Evolutionary conservation across 1,284 basidiomycete genomes (phyloP), one percentile per base, ranked within the genome.

Genomic region (Schizopora paradoxa): DNA sequence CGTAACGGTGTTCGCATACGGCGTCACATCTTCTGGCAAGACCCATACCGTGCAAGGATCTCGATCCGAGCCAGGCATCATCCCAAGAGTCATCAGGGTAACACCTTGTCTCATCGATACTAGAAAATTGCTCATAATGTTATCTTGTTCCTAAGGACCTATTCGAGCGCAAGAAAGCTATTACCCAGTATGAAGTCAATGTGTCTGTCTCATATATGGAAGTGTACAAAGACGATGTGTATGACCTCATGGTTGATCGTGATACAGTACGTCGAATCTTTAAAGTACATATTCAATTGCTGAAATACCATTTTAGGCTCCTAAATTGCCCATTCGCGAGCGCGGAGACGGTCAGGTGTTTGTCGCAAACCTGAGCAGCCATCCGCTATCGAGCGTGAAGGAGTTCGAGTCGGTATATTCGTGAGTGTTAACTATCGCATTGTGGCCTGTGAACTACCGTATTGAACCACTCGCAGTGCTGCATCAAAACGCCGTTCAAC

Each of bases 11-110:
- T 88, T 89, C 52, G 85, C 86, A 1, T 89, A 89, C 61, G 86
- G 86, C 6, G 86, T 89, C 13, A 88, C 86, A 5, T 86, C 82
- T 3, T 86, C 84, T 10, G 86, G 86, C 13, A 89, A 89, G 67
- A 87, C 86, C 0, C 79, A 89, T 62, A 91, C 89, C 0, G 91
- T 92, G 84, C 87, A 91, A 61, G 88, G 88, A 25, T 79, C 73
- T 3, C 68, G 64, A 31, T 43, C 66, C 0, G 69, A 85, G 32
- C 84, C 85, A 25, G 88, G 89, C 0, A 78, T 91, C 41, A 90
- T 91, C 51, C 85, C 85, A n/a, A 72, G 85, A 36, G 78, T 80
- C 2, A 79, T 90, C 14, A 62, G 77, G 57, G 86, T 82, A 45
- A 39, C 37, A 21, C 36, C 19, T 32, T 35, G 11, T 45, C 2